A percentile compares a stretch with the other conserved stretches of the same genome.
Evolutionary conservation across 306 rosid species (phyloP).

Genomic region (Citrullus amarus): DNA sequence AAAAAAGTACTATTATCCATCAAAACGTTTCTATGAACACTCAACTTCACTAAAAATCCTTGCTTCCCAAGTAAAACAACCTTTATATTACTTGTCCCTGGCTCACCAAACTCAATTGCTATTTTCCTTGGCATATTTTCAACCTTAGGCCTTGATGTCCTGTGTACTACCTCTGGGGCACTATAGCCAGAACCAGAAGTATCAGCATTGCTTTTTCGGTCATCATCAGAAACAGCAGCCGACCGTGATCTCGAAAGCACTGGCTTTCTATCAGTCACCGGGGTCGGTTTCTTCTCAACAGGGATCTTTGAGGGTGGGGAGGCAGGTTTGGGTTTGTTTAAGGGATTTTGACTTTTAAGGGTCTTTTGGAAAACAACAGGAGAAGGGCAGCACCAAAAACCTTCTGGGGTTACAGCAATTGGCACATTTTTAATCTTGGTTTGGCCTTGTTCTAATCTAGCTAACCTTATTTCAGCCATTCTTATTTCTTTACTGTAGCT

Average conservation of each 20-base stretch:
- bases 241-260: conserved; percentile 38
- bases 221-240: conserved; percentile 37
- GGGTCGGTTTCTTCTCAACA: conserved; percentile 34
- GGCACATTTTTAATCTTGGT: conserved; percentile 81
- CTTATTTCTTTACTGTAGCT: conserved; percentile 21
- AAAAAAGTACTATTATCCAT: conserved; percentile 50
- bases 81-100: conserved; percentile 72
- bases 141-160: conserved; percentile 46
- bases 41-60: conserved; percentile 82
- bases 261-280: conserved; percentile 38
- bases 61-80: conserved; percentile 68
- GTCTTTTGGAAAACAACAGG: conserved; percentile 87
- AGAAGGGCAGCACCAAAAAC: conserved; percentile 92
- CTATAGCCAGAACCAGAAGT: conserved; percentile 25
- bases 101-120: conserved; percentile 91
- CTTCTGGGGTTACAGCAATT: conserved; percentile 89
- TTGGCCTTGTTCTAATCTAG: conserved; percentile 56
- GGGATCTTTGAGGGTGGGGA: conserved; percentile 38
- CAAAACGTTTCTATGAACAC: conserved; percentile 66
- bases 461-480: conserved; percentile 64
- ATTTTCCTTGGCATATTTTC: conserved; percentile 74
- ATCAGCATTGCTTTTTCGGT: conserved; percentile 37
- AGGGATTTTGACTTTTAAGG: conserved; percentile 53
- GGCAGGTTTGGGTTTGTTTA: conserved; percentile 65
- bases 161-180: conserved; percentile 41